phyloP scores from a whole-genome alignment of 305 asterid genomes.

The Fraxinus baroniana region DNA sequence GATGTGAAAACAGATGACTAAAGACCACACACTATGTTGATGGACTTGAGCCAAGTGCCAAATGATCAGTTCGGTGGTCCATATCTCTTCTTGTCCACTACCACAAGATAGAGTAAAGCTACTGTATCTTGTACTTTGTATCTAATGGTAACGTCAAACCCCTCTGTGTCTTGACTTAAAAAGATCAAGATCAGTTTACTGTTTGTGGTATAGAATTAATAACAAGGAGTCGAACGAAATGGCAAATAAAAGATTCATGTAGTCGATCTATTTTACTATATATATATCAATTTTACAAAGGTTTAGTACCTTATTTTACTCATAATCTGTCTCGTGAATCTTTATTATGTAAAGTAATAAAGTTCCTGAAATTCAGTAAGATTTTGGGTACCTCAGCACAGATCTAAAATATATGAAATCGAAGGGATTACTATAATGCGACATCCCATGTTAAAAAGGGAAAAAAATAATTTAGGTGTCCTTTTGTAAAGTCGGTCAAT shows the following conservation, averaged over 20 bases:
- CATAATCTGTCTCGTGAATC: background rate
- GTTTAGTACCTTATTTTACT: background rate
- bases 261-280: background rate
- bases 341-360: background rate
- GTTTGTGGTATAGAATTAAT: background rate
- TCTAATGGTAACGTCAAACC: background rate
- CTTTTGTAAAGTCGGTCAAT: slow-evolving; percentile 37
- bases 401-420: slow-evolving; percentile 19
- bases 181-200: background rate
- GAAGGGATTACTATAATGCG: slow-evolving; percentile 18
- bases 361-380: slow-evolving; percentile 28
- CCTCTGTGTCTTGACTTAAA: background rate
- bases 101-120: background rate
- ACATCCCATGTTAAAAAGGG: slow-evolving; percentile 48
- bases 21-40: slow-evolving; percentile 15
- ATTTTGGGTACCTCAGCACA: slow-evolving; percentile 8
- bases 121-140: background rate
- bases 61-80: slow-evolving; percentile 35
- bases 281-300: background rate
- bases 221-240: background rate
- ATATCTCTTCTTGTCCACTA: slow-evolving; percentile 8
- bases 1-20: slow-evolving; percentile 17
- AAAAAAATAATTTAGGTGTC: slow-evolving; percentile 28
- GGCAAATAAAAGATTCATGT: background rate
- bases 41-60: slow-evolving; percentile 29